phyloP scores from a whole-genome alignment of 1,284 basidiomycete species.

The Veloboletus limbatus region DNA sequence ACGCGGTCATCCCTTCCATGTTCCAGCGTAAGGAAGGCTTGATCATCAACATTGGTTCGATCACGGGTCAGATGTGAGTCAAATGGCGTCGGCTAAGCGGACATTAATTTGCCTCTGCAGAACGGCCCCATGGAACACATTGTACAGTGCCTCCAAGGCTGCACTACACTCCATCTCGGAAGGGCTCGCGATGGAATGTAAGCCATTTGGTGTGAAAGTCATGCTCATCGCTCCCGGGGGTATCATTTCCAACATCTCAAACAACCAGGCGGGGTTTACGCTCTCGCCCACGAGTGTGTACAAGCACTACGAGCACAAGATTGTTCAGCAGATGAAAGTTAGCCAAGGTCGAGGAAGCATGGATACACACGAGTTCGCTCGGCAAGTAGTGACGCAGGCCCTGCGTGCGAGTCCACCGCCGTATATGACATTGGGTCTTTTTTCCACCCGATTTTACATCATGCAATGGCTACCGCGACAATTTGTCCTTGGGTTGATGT shows the following conservation, averaged over 20 bases:
- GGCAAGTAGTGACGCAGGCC: conserved; percentile 43
- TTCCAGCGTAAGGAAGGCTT: conserved; percentile 54
- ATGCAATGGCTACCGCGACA: conserved; percentile 28
- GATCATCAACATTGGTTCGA: conserved; percentile 73
- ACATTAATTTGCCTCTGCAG: conserved; percentile 38
- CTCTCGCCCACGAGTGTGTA: conserved; percentile 53
- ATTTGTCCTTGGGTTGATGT: conserved; percentile 21
- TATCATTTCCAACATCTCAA: conserved; percentile 57
- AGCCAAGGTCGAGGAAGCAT: conserved; percentile 51
- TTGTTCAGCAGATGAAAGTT: conserved; percentile 48
- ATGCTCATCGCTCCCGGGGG: conserved; percentile 60
- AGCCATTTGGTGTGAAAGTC: conserved; percentile 60
- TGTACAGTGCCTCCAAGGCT: conserved; percentile 68
- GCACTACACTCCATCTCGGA: conserved; percentile 60
- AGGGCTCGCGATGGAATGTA: conserved; percentile 67
- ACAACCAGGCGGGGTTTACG: conserved; percentile 44
- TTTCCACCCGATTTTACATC: conserved; percentile 19
- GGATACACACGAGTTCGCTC: conserved; percentile 51
- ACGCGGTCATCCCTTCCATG: conserved; percentile 72
- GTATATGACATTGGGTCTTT: conserved; percentile 41
- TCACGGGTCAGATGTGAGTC: conserved; percentile 54
- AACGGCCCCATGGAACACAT: conserved; percentile 65
- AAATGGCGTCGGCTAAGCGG: neutral
- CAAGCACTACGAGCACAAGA: conserved; percentile 47
- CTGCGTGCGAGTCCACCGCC: conserved; percentile 40